phyloP scores from a whole-genome alignment of 345 rosid genomes.

The Alliaria petiolata region DNA sequence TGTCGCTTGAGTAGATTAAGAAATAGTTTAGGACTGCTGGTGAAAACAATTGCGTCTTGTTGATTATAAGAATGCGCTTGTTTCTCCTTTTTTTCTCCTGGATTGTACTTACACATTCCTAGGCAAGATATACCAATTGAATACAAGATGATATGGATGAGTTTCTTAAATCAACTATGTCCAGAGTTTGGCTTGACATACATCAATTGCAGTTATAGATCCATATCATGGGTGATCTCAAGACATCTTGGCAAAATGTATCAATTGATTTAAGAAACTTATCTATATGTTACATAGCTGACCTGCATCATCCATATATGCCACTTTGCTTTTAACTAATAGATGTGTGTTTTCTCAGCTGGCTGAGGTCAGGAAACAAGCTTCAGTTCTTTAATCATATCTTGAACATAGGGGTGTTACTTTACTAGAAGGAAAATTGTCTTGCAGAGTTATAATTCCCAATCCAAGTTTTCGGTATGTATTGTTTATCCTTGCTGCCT shows the following conservation, averaged over 20 bases:
- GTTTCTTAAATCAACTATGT: too few species aligned
- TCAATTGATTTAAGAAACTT: too few species aligned
- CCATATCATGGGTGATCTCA: too few species aligned
- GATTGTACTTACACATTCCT: background rate
- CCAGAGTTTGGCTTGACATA: too few species aligned
- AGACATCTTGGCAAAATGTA: too few species aligned
- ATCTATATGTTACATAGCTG: background rate
- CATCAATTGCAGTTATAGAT: too few species aligned
- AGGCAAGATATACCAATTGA: background rate
- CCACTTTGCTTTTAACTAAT: background rate
- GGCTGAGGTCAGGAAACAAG: constrained; percentile 52
- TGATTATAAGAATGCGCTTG: background rate
- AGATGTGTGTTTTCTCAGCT: constrained; percentile 41
- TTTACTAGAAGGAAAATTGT: constrained; percentile 68
- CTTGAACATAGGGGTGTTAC: constrained; percentile 84
- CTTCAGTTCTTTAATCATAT: constrained; percentile 76
- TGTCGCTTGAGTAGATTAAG: background rate
- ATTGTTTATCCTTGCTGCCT: background rate
- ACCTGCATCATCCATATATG: background rate
- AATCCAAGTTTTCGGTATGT: constrained; percentile 88
- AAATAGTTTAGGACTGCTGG: background rate
- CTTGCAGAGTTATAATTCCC: constrained; percentile 83
- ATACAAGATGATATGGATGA: background rate
- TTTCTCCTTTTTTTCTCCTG: background rate
- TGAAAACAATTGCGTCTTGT: background rate